Evolutionary conservation across 345 rosid species (phyloP).

Genomic region (Jatropha curcas): DNA sequence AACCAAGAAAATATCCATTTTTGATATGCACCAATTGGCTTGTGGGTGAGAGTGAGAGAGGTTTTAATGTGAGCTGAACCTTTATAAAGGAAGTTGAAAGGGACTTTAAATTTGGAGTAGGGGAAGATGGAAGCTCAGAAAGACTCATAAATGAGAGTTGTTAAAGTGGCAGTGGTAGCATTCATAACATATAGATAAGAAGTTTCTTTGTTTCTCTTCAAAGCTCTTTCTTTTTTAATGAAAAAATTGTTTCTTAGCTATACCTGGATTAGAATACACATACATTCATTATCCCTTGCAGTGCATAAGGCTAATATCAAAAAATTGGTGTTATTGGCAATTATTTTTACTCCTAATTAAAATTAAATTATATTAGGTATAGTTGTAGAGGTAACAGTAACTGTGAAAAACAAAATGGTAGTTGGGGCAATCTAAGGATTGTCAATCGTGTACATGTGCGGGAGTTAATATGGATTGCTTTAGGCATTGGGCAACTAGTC

Average conservation of each 20-base stretch:
- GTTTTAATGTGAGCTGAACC: neutral
- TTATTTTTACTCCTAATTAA: too few species aligned
- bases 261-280: neutral
- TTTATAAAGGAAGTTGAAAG: conserved; percentile 25
- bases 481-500: neutral
- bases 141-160: conserved; percentile 39
- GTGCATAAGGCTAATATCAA: too few species aligned
- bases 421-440: conserved; percentile 16
- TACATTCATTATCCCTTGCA: too few species aligned
- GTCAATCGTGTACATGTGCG: conserved; percentile 21
- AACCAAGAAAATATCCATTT: conserved; percentile 13
- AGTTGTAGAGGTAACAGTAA: too few species aligned
- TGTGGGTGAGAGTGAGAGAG: too few species aligned
- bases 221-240: neutral
- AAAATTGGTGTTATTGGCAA: too few species aligned
- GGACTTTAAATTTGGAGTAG: neutral
- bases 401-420: neutral
- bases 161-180: conserved; percentile 23
- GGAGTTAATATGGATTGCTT: conserved; percentile 2
- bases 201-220: neutral
- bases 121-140: conserved; percentile 43
- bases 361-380: too few species aligned
- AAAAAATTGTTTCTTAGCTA: neutral
- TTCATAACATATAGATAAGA: conserved; percentile 10
- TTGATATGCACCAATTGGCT: neutral